Evolutionary conservation across 2,329 filamentous ascomycete species (phyloP).

Genomic region (Paracamarosporium sp.): DNA sequence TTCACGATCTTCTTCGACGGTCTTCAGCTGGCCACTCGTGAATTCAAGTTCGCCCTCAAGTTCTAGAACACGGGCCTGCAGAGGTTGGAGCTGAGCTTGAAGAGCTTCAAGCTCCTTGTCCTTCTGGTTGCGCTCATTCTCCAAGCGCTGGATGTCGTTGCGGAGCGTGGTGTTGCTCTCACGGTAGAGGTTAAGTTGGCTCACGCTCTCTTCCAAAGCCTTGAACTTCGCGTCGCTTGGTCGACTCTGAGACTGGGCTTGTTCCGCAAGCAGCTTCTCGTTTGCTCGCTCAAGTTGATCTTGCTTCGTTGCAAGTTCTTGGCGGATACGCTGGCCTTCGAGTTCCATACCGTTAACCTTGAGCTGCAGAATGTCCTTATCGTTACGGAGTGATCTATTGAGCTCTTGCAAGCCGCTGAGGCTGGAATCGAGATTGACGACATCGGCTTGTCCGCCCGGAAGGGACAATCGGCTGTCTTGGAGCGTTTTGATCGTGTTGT

Average conservation of each 20-base stretch:
- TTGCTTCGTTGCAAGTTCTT: slow-evolving; percentile 87
- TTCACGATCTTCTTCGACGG: slow-evolving; percentile 90
- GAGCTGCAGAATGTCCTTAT: slow-evolving; percentile 98
- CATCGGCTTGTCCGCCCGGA: slow-evolving; percentile 59
- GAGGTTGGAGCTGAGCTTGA: slow-evolving; percentile 76
- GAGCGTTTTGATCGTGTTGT: slow-evolving; percentile 77
- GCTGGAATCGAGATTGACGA: slow-evolving; percentile 61
- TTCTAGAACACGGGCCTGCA: slow-evolving; percentile 80
- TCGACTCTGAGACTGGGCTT: slow-evolving; percentile 74
- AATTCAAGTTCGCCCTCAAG: slow-evolving; percentile 81
- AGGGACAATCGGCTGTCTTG: slow-evolving; percentile 74
- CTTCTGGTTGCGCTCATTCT: slow-evolving; percentile 78
- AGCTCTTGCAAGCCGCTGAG: slow-evolving; percentile 85
- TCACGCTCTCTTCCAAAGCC: slow-evolving; percentile 91
- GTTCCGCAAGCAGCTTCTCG: slow-evolving; percentile 89
- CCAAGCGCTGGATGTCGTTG: slow-evolving; percentile 81
- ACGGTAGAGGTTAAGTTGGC: slow-evolving; percentile 93
- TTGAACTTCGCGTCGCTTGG: slow-evolving; percentile 80
- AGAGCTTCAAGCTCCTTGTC: slow-evolving; percentile 77
- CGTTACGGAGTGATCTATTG: slow-evolving; percentile 87
- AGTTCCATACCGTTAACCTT: slow-evolving; percentile 89
- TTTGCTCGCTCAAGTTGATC: slow-evolving; percentile 87
- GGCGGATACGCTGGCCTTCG: slow-evolving; percentile 85
- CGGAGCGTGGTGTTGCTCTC: slow-evolving; percentile 93
- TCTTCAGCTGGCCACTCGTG: slow-evolving; percentile 85